A percentile compares a stretch with the other conserved stretches of the same genome.
These are phyloP conservation scores for Coemansia sp. DNA, from an alignment of 192 early-diverging fungal species.

Conservation along the genomic window DNA sequence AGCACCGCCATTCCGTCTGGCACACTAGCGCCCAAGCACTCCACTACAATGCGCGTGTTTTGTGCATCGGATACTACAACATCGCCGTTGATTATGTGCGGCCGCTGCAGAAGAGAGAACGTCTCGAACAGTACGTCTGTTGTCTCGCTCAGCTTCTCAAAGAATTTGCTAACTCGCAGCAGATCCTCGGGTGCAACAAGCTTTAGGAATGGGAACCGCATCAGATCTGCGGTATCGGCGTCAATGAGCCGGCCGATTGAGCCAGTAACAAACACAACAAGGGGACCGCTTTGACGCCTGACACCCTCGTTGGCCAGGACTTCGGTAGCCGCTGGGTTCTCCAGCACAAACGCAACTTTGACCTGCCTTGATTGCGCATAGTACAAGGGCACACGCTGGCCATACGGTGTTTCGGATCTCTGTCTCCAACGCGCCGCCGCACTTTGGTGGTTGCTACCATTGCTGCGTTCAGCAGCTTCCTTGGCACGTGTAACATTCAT, in stretches of 20 bases:
- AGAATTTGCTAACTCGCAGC: conserved; percentile 26
- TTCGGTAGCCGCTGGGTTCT: conserved; percentile 21
- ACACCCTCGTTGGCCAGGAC: no score
- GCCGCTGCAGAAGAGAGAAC: conserved; percentile 41
- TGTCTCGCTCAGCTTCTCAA: conserved; percentile 35
- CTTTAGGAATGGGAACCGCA: conserved; percentile 45
- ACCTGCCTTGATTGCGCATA: conserved; percentile 35
- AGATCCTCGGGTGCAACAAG: conserved; percentile 50
- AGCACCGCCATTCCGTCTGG: conserved; percentile 46
- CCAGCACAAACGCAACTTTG: conserved; percentile 49
- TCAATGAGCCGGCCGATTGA: conserved; percentile 41
- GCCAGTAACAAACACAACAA: conserved; percentile 41
- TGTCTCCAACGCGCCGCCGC: conserved; percentile 13
- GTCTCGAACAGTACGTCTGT: conserved; percentile 39
- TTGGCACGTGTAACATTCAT: conserved; percentile 28
- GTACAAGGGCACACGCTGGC: conserved; percentile 34
- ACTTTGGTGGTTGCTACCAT: background rate
- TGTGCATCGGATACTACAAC: conserved; percentile 26
- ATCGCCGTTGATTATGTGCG: conserved; percentile 46
- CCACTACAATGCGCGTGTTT: conserved; percentile 36
- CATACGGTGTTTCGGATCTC: background rate
- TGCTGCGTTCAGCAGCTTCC: background rate
- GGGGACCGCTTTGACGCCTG: conserved; percentile 26
- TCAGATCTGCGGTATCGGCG: conserved; percentile 36
- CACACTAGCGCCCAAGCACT: conserved; percentile 48